A percentile compares a stretch with the other conserved stretches of the same genome.
Evolutionary conservation across 2,329 filamentous ascomycete species (phyloP).

Genomic region (Colletotrichum lentis): DNA sequence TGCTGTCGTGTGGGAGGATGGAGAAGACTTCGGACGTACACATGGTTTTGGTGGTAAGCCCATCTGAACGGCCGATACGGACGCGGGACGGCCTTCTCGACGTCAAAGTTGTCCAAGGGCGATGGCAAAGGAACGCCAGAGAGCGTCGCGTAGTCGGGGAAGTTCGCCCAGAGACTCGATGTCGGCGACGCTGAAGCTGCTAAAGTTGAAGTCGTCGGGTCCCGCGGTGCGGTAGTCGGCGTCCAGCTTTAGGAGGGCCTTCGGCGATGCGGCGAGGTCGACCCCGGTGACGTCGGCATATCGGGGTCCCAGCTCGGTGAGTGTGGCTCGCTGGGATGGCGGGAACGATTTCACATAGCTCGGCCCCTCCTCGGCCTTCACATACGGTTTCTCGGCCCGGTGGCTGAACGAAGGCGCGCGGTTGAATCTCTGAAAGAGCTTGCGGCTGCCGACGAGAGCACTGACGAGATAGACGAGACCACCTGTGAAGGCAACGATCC

Average conservation of each 20-base stretch:
- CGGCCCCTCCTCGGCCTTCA: background rate
- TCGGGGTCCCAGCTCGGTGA: conserved; percentile 33
- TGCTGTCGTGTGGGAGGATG: too few relatives aligned
- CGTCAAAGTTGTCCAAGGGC: conserved; percentile 71
- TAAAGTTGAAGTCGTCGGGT: conserved; percentile 63
- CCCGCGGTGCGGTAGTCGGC: conserved; percentile 48
- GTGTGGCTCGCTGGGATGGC: conserved; percentile 40
- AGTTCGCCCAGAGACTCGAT: conserved; percentile 76
- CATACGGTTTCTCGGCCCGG: background rate
- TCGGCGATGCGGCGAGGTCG: conserved; percentile 33
- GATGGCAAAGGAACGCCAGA: conserved; percentile 77
- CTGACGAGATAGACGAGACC: conserved; percentile 18
- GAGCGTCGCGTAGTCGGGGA: conserved; percentile 79
- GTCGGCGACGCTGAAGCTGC: conserved; percentile 75
- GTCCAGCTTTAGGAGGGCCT: conserved; percentile 46
- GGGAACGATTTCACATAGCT: conserved; percentile 44
- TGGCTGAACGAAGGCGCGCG: conserved; percentile 18
- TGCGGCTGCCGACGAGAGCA: conserved; percentile 8
- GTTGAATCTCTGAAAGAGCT: background rate
- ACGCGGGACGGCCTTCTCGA: conserved; percentile 72
- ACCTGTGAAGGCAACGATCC: conserved; percentile 7
- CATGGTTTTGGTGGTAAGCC: conserved; percentile 92
- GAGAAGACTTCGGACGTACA: conserved; percentile 61
- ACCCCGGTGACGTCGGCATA: conserved; percentile 17
- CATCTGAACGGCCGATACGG: conserved; percentile 85